Conservation (phyloP, 176 grass and related monocot genomes). For the Triticum urartu region DNA sequence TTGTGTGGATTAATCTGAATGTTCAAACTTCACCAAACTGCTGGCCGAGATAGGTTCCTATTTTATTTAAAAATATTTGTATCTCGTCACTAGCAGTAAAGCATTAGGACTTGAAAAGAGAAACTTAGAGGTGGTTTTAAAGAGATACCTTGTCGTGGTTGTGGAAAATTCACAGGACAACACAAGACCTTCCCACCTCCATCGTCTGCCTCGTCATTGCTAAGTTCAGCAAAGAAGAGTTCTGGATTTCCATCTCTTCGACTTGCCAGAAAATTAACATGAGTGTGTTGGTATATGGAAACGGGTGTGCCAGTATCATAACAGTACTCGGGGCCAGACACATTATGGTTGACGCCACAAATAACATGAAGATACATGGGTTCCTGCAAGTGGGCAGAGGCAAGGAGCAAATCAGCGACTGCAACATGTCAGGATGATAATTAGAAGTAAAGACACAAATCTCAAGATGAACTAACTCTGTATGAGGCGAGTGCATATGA, state of each 20-base stretch:
- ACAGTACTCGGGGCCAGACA: background rate
- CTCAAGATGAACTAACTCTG: background rate
- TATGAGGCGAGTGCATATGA: background rate
- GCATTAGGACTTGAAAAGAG: background rate
- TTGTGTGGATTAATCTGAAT: background rate
- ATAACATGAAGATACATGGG: conserved; percentile 6
- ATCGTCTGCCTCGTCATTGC: background rate
- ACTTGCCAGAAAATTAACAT: conserved; percentile 5
- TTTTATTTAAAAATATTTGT: background rate
- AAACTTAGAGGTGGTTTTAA: background rate
- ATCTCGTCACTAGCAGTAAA: background rate
- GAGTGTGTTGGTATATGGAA: background rate
- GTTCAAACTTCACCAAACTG: background rate
- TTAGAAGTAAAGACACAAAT: background rate
- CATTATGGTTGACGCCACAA: background rate
- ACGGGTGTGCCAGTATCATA: background rate
- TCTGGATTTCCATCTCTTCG: background rate
- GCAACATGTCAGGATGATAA: background rate
- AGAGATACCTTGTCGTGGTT: background rate
- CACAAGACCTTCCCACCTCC: background rate
- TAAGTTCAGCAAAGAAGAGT: conserved; percentile 16
- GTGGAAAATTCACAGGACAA: background rate
- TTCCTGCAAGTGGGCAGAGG: background rate
- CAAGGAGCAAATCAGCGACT: background rate
- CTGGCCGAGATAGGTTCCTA: background rate